Evolutionary conservation across 805 yeast genomes (phyloP).

Genomic region (Lipomyces starkeyi): DNA sequence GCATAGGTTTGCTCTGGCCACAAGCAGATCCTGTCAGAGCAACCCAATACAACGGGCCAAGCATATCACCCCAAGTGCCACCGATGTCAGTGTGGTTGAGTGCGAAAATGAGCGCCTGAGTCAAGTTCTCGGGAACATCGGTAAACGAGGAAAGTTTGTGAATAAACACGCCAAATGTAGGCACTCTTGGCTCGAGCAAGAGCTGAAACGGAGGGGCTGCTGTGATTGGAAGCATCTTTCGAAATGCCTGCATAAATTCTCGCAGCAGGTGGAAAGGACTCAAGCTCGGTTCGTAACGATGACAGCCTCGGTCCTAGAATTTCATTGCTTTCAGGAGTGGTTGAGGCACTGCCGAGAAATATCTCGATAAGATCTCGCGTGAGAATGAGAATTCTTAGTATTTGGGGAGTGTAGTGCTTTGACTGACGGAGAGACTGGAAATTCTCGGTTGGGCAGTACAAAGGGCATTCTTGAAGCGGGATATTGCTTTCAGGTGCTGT

Average conservation of each 20-base stretch:
- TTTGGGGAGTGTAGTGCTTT: not conserved
- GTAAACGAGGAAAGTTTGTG: not conserved
- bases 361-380: not conserved
- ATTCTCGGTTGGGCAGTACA: constrained; percentile 1
- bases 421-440: not conserved
- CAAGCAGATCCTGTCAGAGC: constrained; percentile 1
- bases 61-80: not conserved
- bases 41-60: not conserved
- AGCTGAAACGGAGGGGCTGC: not conserved
- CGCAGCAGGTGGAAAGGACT: not conserved
- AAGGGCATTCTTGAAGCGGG: constrained; percentile 1
- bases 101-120: not conserved
- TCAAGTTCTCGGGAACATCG: not conserved
- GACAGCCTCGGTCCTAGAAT: not conserved
- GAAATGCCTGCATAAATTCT: not conserved
- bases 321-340: constrained; percentile 1
- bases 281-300: not conserved
- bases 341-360: not conserved
- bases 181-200: not conserved
- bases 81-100: not conserved
- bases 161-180: not conserved
- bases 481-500: not conserved
- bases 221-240: not conserved
- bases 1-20: constrained; percentile 1
- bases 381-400: not conserved